Evolutionary conservation across 805 yeast genomes (phyloP).

Genomic region (Candida oleophila): DNA sequence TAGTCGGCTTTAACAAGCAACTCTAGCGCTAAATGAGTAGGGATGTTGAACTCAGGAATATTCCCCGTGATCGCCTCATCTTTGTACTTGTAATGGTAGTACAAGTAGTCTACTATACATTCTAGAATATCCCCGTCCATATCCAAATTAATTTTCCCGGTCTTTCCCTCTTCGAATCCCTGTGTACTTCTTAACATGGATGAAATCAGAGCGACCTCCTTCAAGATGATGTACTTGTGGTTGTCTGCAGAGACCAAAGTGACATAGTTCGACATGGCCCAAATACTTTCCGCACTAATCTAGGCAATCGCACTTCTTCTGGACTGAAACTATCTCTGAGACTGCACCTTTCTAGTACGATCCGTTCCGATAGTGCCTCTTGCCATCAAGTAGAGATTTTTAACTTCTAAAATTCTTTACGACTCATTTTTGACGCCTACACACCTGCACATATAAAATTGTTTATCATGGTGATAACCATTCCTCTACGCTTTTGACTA

Average conservation of each 20-base stretch:
- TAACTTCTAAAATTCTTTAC: no score
- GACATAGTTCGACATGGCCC: constrained; percentile 35
- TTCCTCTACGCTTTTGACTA: not conserved
- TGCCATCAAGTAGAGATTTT: no score
- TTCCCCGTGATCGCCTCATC: constrained; percentile 50
- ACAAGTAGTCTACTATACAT: constrained; percentile 81
- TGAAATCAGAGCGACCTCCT: constrained; percentile 78
- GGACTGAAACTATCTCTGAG: no score
- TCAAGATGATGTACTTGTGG: constrained; percentile 55
- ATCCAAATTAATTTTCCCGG: constrained; percentile 57
- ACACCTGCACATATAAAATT: not conserved
- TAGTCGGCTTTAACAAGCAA: constrained; percentile 91
- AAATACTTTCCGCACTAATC: not conserved
- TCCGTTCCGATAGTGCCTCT: no score
- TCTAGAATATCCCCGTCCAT: constrained; percentile 71
- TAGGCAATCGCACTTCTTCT: no score
- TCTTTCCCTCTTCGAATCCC: constrained; percentile 56
- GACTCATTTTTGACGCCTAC: not conserved
- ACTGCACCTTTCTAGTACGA: no score
- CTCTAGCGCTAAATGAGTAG: constrained; percentile 92
- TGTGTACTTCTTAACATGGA: constrained; percentile 50
- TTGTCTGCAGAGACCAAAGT: constrained; percentile 75
- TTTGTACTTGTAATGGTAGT: constrained; percentile 69
- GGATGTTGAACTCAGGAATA: constrained; percentile 84
- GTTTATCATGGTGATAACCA: no score